A percentile compares a stretch with the other conserved stretches of the same genome.
phyloP scores from a whole-genome alignment of 306 rosid genomes.

The Adenanthera pavonina region DNA sequence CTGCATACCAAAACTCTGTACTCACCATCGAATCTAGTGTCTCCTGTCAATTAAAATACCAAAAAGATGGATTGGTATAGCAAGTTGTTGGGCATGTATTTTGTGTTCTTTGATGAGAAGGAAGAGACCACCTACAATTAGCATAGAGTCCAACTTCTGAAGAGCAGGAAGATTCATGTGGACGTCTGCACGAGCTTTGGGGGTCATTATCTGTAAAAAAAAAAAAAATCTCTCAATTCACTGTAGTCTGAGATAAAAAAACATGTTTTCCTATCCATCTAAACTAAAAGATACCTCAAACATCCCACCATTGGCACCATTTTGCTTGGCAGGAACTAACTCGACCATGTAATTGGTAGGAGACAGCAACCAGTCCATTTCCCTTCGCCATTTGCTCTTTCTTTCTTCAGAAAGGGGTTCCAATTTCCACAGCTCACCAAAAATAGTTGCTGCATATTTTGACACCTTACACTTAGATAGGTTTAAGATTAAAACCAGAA shows the following conservation, averaged over 20 bases:
- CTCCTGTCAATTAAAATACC: conserved; percentile 58
- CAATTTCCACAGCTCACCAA: conserved; percentile 96
- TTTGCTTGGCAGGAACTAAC: conserved; percentile 94
- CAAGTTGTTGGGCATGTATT: conserved; percentile 13
- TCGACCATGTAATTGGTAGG: conserved; percentile 96
- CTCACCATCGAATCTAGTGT: conserved; percentile 85
- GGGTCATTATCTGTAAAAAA: conserved; percentile 83
- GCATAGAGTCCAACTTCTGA: conserved; percentile 93
- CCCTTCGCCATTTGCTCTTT: conserved; percentile 77
- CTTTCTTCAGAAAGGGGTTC: conserved; percentile 87
- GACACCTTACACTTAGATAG: conserved; percentile 19
- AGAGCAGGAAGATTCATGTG: conserved; percentile 97
- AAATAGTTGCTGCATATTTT: conserved; percentile 67
- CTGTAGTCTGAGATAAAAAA: conserved; percentile 23
- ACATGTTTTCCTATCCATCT: conserved; percentile 9
- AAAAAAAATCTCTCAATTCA: conserved; percentile 30
- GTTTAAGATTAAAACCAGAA: conserved; percentile 33
- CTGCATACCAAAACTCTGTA: conserved; percentile 88
- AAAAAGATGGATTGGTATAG: conserved; percentile 1
- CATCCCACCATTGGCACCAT: conserved; percentile 74
- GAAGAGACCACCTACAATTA: conserved; percentile 69
- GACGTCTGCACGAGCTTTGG: conserved; percentile 88
- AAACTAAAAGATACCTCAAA: conserved; percentile 70
- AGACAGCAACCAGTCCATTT: conserved; percentile 92
- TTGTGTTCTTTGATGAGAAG: conserved; percentile 26